Base-by-base conservation (phyloP, 768 basidiomycete genomes). In the Ramaria sp. region DNA sequence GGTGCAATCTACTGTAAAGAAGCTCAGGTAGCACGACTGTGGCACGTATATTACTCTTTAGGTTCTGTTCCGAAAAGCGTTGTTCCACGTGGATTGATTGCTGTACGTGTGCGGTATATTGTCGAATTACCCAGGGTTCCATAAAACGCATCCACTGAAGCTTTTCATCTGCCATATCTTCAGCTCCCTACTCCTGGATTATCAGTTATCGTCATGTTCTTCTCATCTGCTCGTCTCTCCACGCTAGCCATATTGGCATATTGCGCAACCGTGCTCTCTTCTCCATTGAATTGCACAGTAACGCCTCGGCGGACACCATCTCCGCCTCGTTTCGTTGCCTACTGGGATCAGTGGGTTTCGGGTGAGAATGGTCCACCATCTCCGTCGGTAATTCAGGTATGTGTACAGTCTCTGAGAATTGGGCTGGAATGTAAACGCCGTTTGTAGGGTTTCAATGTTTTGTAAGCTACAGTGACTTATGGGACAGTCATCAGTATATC, bases 291-390 rank as follows among this genome's bases (percentile, higher is more conserved):
- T 43, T 12, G 41, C 41, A 42, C 30, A 9, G 7, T 22, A 27
- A 15, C 15, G 6, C 12, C 28, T 4, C 18, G 24, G 37, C 22
- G 22, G 39, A 41, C 45, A 6, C 55, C 48, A 3, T 2, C 55
- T 27, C 36, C 55, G 3, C 55, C 55, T n/a, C 48, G 50, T 27
- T 56, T 48, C 38, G 55, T 56, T 20, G 55, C 42, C 13, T 56
- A 56, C 49, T 50, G 36, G 16, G 55, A 56, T 30, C 24, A 50
- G 39, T 56, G 48, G 48, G 48, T 56, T 22, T 39, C 34, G 13
- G 55, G 55, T 1, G 55, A 50, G 32, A 50, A 49, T 50, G 55
- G 55, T n/a, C 55, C 55, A 12, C 55, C 55, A 20, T 10, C 48
- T 41, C 5, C 48, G 4, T 56, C 55, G 5, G 48, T 32, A 10